A percentile compares a stretch with the other conserved stretches of the same genome.
These are phyloP conservation scores for Corylus heterophylla DNA, from an alignment of 306 rosid species.

Conservation along the genomic window DNA sequence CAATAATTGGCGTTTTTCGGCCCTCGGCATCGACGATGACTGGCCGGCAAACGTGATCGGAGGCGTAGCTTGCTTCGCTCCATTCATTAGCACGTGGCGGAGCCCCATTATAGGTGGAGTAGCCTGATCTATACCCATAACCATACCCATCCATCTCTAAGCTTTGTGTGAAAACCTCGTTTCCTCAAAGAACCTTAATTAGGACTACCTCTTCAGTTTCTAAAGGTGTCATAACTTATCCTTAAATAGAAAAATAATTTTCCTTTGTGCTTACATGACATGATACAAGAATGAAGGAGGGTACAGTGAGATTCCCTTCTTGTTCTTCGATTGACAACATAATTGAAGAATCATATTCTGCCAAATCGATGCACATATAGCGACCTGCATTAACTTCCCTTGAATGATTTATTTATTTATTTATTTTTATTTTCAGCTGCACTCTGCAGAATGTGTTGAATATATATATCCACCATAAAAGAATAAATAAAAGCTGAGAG, in stretches of 20 bases:
- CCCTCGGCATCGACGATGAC: slow-evolving; percentile 25
- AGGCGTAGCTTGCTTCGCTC: slow-evolving; percentile 22
- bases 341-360: slow-evolving; percentile 12
- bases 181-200: background rate
- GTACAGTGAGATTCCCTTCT: background rate
- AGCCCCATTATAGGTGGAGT: slow-evolving; percentile 17
- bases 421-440: too few species aligned
- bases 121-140: slow-evolving; percentile 9
- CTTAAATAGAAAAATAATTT: slow-evolving; percentile 6
- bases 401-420: too few species aligned
- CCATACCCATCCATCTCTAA: slow-evolving; percentile 43
- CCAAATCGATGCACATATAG: too few species aligned
- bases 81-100: slow-evolving; percentile 12
- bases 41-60: slow-evolving; percentile 1
- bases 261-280: background rate
- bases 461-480: too few species aligned
- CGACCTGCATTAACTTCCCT: too few species aligned
- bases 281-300: background rate
- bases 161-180: background rate
- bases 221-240: background rate
- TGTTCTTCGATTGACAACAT: slow-evolving; percentile 13
- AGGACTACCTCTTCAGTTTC: background rate
- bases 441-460: too few species aligned
- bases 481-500: too few species aligned
- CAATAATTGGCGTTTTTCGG: slow-evolving; percentile 3